Conservation (phyloP, 768 basidiomycete species). For the Russula lepida region DNA sequence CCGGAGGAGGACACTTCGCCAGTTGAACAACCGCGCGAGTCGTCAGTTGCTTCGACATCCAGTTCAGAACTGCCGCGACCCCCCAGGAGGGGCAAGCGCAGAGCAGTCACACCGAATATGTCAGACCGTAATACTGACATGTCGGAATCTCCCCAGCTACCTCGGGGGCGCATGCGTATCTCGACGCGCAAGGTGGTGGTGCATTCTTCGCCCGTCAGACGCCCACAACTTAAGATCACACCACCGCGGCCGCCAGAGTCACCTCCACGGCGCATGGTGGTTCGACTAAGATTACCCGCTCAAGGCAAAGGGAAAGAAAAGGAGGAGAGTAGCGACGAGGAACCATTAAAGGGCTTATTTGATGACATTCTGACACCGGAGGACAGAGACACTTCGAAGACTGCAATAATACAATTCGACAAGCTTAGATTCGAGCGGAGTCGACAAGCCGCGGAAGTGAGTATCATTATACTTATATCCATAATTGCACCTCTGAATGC, state of each 20-base stretch:
- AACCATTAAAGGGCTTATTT: slow-evolving; percentile 54
- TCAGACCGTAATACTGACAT: slow-evolving; percentile 29
- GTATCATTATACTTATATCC: slow-evolving; percentile 22
- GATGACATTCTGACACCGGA: slow-evolving; percentile 66
- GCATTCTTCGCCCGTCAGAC: slow-evolving; percentile 6
- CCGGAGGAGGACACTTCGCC: neutral
- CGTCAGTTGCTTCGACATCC: slow-evolving; percentile 40
- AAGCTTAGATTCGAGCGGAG: slow-evolving; percentile 67
- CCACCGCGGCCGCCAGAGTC: slow-evolving; percentile 23
- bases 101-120: slow-evolving; percentile 24
- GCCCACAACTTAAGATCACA: slow-evolving; percentile 25
- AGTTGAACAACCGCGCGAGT: slow-evolving; percentile 24
- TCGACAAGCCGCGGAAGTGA: slow-evolving; percentile 65
- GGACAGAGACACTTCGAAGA: slow-evolving; percentile 69
- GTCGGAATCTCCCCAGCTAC: slow-evolving; percentile 18
- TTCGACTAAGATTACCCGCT: slow-evolving; percentile 49
- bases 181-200: slow-evolving; percentile 6
- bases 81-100: slow-evolving; percentile 26
- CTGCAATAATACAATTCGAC: slow-evolving; percentile 51
- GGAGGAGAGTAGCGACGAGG: slow-evolving; percentile 47
- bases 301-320: slow-evolving; percentile 62
- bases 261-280: slow-evolving; percentile 31
- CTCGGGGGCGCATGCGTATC: slow-evolving; percentile 14
- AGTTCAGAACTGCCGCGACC: slow-evolving; percentile 21
- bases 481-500: neutral